Base-by-base conservation (phyloP, 768 basidiomycete genomes). In the Tephrocybe rancida region DNA sequence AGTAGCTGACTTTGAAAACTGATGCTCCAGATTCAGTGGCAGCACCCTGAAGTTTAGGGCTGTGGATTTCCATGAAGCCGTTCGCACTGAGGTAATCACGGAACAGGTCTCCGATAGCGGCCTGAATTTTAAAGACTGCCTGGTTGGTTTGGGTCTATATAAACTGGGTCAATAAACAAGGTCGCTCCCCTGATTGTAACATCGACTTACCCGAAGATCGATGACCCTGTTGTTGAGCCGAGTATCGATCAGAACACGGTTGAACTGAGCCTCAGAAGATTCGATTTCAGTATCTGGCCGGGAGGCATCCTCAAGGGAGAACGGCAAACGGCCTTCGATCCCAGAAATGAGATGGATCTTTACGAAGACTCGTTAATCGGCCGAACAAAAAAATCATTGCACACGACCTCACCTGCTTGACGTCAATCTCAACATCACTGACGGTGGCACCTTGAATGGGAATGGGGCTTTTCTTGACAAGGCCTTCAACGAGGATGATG, bases 1-100 rank as follows among this genome's bases (percentile, higher is more conserved):
- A 99, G 72, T 99, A 98, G 65, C 82, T 82, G 41, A 98, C 97
- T 78, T 95, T 95, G 82, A 98, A 99, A 34, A 99, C 97, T 30
- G 90, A 91, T 38, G 97, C 92, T 8, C 97, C 97, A 11, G 89
- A 92, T 73, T 98, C 97, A 2, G 97, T 98, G 8, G 97, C 95
- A 29, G 97, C 90, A 37, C 92, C 95, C 68, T 98, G 95, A 2
- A 99, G 80, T 74, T 98, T 99, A 5, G 97, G 97, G 56, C 91
- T 95, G 73, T 98, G 96, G 56, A 99, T 98, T 72, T 98, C 96
- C 48, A 84, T 84, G 68, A 98, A 98, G 19, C 87, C 85, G 48
- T 88, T 75, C 21, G 65, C 67, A 58, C 84, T 81, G 51, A 99
- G 77, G 73, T 83, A 89, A 45, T 88, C 81, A 39, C 95, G 85